A percentile compares a stretch with the other conserved stretches of the same genome.
Evolutionary conservation across 1,284 basidiomycete species (phyloP).

Genomic region (Wallemia mellicola): DNA sequence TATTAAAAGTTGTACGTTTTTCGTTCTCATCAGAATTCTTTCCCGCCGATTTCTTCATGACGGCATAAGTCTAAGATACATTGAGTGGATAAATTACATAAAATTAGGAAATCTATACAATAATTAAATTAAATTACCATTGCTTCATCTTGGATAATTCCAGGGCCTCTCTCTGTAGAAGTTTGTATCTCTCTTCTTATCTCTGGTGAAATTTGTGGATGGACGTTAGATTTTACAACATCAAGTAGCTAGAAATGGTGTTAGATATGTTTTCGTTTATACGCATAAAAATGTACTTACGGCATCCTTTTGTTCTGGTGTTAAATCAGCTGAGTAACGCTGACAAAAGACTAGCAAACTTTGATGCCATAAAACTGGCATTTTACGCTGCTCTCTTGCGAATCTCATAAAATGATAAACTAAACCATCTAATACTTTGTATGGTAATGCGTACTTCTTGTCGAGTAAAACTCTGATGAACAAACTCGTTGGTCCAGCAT

Average conservation of each 20-base stretch:
- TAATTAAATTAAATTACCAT: neutral
- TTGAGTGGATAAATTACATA: neutral
- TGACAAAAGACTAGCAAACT: slow-evolving; percentile 81
- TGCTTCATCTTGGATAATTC: slow-evolving; percentile 9
- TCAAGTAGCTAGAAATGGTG: slow-evolving; percentile 31
- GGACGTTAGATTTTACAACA: slow-evolving; percentile 56
- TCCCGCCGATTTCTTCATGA: no score
- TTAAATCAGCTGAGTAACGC: slow-evolving; percentile 81
- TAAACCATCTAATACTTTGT: slow-evolving; percentile 88
- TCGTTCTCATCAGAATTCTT: no score
- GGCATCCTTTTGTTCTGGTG: slow-evolving; percentile 90
- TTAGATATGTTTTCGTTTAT: neutral
- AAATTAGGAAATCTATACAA: neutral
- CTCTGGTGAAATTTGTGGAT: slow-evolving; percentile 67
- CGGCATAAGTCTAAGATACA: no score
- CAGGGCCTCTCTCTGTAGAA: slow-evolving; percentile 18
- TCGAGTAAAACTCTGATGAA: slow-evolving; percentile 92
- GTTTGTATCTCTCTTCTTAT: slow-evolving; percentile 46
- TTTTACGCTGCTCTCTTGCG: slow-evolving; percentile 33
- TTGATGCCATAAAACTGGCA: slow-evolving; percentile 97
- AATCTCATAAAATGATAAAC: slow-evolving; percentile 95
- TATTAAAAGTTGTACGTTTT: neutral
- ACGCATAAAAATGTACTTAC: neutral
- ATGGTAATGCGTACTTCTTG: slow-evolving; percentile 93
- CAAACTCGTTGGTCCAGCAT: slow-evolving; percentile 78